These are phyloP conservation scores for Penicillium nordicum DNA, from an alignment of 2,329 filamentous ascomycete species.

Conservation along the genomic window DNA sequence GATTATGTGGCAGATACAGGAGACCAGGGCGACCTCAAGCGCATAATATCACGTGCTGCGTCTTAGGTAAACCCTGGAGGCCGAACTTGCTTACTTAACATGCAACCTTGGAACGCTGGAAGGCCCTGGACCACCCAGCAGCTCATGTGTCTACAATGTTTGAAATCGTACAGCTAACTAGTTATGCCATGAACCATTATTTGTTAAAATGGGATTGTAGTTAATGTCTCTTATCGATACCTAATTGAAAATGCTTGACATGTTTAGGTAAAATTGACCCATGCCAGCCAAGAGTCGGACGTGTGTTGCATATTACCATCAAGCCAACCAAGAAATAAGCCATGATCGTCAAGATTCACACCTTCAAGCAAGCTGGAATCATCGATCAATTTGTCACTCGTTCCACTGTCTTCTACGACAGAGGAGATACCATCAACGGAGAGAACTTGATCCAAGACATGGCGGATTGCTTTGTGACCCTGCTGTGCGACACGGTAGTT, in stretches of 20 bases:
- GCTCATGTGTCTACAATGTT: not conserved
- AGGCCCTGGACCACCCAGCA: too few relatives aligned
- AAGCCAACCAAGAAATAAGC: constrained; percentile 5
- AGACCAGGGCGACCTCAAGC: not conserved
- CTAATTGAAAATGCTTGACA: not conserved
- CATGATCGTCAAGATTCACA: constrained; percentile 2
- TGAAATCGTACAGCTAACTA: not conserved
- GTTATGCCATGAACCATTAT: not conserved
- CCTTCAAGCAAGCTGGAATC: not conserved
- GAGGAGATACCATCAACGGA: not conserved
- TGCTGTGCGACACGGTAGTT: constrained; percentile 27
- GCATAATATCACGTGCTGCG: not conserved
- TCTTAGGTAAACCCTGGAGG: too few relatives aligned
- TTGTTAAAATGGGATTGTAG: not conserved
- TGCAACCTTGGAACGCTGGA: too few relatives aligned
- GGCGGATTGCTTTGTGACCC: constrained; percentile 20
- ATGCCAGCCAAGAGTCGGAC: constrained; percentile 7
- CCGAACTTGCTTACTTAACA: not conserved
- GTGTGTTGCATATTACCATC: constrained; percentile 4
- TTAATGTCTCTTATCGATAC: too few relatives aligned
- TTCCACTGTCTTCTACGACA: not conserved
- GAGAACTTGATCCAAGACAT: constrained; percentile 23
- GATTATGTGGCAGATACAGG: not conserved
- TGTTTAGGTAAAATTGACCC: constrained; percentile 6
- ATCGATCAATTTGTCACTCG: not conserved